Conservation (phyloP, 1,284 basidiomycete genomes). For the Trichosporon ovoides region DNA sequence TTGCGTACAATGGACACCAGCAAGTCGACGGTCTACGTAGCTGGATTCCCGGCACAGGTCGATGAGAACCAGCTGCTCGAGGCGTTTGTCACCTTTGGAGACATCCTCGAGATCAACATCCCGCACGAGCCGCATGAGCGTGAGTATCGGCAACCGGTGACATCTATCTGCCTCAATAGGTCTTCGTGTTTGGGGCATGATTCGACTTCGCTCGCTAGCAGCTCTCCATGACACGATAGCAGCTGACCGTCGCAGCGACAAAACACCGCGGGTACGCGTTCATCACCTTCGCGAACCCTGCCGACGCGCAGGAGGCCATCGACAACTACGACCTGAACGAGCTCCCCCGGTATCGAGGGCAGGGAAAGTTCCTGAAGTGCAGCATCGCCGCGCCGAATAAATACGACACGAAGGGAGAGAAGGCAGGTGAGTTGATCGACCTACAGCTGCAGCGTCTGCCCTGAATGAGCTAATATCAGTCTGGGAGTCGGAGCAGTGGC, state of each 20-base stretch:
- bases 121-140: constrained; percentile 42
- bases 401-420: constrained; percentile 37
- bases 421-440: constrained; percentile 35
- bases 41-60: constrained; percentile 37
- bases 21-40: constrained; percentile 44
- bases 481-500: constrained; percentile 47
- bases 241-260: constrained; percentile 16
- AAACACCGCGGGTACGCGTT: constrained; percentile 48
- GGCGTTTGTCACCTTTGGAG: constrained; percentile 48
- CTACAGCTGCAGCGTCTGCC: no score
- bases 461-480: constrained; percentile 33
- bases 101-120: constrained; percentile 47
- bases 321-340: constrained; percentile 50
- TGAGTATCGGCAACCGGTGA: constrained; percentile 19
- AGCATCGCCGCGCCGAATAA: constrained; percentile 43
- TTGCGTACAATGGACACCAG: constrained; percentile 9
- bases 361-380: constrained; percentile 46
- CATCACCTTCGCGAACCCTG: constrained; percentile 43
- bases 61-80: constrained; percentile 45
- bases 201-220: no score
- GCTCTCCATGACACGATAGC: background rate
- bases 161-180: no score
- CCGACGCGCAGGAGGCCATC: constrained; percentile 49
- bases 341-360: constrained; percentile 40
- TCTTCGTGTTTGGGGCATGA: no score